A percentile compares a stretch with the other conserved stretches of the same genome.
These are phyloP conservation scores for Aspergillus sp. DNA, from an alignment of 2,329 filamentous ascomycete genomes.

Conservation along the genomic window DNA sequence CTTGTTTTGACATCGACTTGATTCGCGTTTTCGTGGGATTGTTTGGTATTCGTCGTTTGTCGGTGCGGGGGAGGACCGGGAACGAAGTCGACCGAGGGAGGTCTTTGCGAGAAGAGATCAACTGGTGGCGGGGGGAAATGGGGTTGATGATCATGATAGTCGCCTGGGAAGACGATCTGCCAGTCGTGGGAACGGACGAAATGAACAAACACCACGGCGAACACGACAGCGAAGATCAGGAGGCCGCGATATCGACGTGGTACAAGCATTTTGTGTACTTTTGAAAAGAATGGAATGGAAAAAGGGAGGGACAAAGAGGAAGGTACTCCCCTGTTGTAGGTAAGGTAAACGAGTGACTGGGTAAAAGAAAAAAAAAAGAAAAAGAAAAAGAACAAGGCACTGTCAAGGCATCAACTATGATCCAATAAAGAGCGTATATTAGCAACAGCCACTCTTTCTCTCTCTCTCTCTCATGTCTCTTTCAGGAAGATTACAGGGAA, in stretches of 20 bases:
- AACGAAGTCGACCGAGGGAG: not conserved
- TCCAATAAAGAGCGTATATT: too few relatives aligned
- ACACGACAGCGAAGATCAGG: constrained; percentile 38
- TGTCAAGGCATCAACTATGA: too few relatives aligned
- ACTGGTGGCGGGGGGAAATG: constrained; percentile 8
- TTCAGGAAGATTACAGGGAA: too few relatives aligned
- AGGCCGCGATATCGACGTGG: constrained; percentile 44
- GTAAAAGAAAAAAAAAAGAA: too few relatives aligned
- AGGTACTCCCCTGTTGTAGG: too few relatives aligned
- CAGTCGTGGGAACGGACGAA: constrained; percentile 43
- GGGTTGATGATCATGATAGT: constrained; percentile 3
- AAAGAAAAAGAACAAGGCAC: too few relatives aligned
- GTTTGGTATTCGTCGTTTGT: not conserved
- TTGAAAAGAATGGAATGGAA: constrained; percentile 3
- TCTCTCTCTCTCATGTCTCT: too few relatives aligned
- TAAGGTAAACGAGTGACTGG: too few relatives aligned
- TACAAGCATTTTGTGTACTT: constrained; percentile 32
- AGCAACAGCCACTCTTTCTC: too few relatives aligned
- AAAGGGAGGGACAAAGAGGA: constrained; percentile 1
- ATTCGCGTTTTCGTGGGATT: not conserved
- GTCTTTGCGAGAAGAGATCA: constrained; percentile 5
- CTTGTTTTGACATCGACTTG: not conserved
- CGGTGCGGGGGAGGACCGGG: not conserved
- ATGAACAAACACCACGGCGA: constrained; percentile 44
- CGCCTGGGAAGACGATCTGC: constrained; percentile 1